These are phyloP conservation scores for Hemisphaericaspora lyxosophila DNA, from an alignment of 1,139 yeast genomes.

Conservation along the genomic window DNA sequence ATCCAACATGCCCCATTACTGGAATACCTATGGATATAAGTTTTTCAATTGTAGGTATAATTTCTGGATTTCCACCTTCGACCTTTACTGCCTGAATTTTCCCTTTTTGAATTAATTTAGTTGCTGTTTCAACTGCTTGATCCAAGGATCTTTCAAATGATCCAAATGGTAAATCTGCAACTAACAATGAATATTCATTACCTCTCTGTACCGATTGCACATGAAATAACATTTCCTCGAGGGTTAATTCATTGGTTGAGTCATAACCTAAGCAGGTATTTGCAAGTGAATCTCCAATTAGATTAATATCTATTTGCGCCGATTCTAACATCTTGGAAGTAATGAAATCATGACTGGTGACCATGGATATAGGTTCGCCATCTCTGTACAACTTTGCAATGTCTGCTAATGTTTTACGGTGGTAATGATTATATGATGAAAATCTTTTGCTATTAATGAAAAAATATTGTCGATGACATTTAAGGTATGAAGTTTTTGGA, in stretches of 20 bases:
- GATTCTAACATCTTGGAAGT: conserved; percentile 72
- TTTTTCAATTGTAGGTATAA: conserved; percentile 43
- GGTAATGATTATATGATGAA: conserved; percentile 14
- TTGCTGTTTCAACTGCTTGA: conserved; percentile 66
- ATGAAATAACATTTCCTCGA: conserved; percentile 79
- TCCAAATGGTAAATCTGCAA: conserved; percentile 94
- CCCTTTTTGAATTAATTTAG: conserved; percentile 60
- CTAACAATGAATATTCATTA: conserved; percentile 57
- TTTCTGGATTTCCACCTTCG: conserved; percentile 76
- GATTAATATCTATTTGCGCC: conserved; percentile 66
- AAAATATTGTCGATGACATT: conserved; percentile 6
- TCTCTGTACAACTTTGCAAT: conserved; percentile 41
- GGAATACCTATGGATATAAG: conserved; percentile 75
- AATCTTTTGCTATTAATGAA: conserved; percentile 4
- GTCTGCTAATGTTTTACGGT: conserved; percentile 38
- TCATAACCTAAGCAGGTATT: conserved; percentile 87
- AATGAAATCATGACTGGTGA: conserved; percentile 87
- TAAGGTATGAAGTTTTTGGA: too few species aligned
- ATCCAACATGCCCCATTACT: conserved; percentile 88
- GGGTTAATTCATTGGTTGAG: conserved; percentile 70
- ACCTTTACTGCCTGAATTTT: conserved; percentile 76
- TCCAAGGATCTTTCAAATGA: conserved; percentile 65
- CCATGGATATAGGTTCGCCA: conserved; percentile 61
- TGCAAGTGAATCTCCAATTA: conserved; percentile 91
- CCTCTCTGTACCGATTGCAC: conserved; percentile 78